phyloP scores from a whole-genome alignment of 2,329 filamentous ascomycete genomes.

The Cryoendolithus antarcticus region DNA sequence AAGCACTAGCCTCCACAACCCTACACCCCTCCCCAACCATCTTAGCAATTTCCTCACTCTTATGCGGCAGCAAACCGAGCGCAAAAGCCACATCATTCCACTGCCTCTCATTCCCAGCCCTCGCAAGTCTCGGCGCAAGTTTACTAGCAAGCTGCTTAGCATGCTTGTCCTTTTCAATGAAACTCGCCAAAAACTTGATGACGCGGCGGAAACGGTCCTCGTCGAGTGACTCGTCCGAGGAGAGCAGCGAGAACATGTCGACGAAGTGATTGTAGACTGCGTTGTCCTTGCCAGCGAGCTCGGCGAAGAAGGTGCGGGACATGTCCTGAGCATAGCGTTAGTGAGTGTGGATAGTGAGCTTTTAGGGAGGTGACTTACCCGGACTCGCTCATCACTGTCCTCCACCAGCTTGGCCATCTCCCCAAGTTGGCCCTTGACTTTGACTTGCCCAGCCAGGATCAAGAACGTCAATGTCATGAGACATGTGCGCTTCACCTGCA shows the following conservation, averaged over 20 bases:
- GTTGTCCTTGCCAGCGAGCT: slow-evolving; percentile 95
- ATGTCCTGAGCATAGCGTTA: slow-evolving; percentile 43
- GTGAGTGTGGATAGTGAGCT: too few relatives aligned
- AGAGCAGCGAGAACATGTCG: slow-evolving; percentile 93
- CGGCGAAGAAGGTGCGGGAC: slow-evolving; percentile 95
- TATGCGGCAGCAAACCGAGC: slow-evolving; percentile 77
- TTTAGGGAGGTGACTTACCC: slow-evolving; percentile 21
- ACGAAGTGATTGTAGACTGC: slow-evolving; percentile 99
- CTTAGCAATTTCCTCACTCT: slow-evolving; percentile 81
- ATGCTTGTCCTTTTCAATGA: slow-evolving; percentile 99
- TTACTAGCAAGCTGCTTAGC: slow-evolving; percentile 90
- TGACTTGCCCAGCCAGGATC: slow-evolving; percentile 93
- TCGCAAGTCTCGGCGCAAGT: slow-evolving; percentile 68
- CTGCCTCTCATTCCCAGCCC: slow-evolving; percentile 85
- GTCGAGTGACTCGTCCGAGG: slow-evolving; percentile 64
- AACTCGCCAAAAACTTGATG: slow-evolving; percentile 83
- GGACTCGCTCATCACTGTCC: slow-evolving; percentile 87
- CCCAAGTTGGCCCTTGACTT: slow-evolving; percentile 95
- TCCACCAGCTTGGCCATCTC: slow-evolving; percentile 99
- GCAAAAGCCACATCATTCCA: slow-evolving; percentile 98
- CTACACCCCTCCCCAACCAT: slow-evolving; percentile 61
- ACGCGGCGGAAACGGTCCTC: slow-evolving; percentile 81
- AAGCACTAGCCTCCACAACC: slow-evolving; percentile 31
- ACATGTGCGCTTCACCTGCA: slow-evolving; percentile 89
- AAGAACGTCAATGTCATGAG: slow-evolving; percentile 97